Conservation (phyloP, 306 rosid species). For the Fragaria vesca region DNA sequence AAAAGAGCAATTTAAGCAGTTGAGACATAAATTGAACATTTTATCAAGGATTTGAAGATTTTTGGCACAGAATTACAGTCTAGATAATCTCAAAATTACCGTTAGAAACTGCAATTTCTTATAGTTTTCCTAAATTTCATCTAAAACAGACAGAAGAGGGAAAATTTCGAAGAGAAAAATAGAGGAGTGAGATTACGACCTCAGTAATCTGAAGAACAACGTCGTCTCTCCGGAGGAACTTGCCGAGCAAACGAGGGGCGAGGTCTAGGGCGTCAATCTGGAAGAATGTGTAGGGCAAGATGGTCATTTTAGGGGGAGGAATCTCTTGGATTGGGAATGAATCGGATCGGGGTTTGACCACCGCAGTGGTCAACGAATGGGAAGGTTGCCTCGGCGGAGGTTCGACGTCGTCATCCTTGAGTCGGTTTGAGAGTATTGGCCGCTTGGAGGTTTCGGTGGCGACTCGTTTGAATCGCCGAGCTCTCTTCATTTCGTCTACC, state of each 20-base stretch:
- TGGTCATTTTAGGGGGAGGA: constrained; percentile 28
- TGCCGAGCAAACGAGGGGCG: constrained; percentile 87
- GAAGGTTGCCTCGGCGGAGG: constrained; percentile 28
- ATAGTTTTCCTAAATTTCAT: background rate
- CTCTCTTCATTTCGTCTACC: constrained; percentile 35
- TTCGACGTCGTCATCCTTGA: background rate
- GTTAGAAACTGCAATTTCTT: background rate
- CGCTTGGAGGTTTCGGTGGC: constrained; percentile 39
- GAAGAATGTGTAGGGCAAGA: constrained; percentile 55
- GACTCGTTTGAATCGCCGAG: constrained; percentile 53
- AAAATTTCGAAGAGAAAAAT: background rate
- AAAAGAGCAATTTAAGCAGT: background rate
- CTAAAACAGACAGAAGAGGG: no score
- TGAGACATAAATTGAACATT: no score
- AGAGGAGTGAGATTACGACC: constrained; percentile 33
- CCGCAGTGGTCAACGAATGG: constrained; percentile 20
- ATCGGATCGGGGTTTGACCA: constrained; percentile 21
- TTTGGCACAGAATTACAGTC: background rate
- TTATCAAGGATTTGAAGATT: background rate
- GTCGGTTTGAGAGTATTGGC: constrained; percentile 22
- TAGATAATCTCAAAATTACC: background rate
- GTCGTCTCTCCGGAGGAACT: constrained; percentile 68
- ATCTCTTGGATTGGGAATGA: constrained; percentile 11
- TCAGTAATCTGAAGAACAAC: constrained; percentile 90
- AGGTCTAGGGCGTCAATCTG: constrained; percentile 77